These are phyloP conservation scores for Fusarium papillatum DNA, from an alignment of 2,329 filamentous ascomycete genomes.

Conservation along the genomic window DNA sequence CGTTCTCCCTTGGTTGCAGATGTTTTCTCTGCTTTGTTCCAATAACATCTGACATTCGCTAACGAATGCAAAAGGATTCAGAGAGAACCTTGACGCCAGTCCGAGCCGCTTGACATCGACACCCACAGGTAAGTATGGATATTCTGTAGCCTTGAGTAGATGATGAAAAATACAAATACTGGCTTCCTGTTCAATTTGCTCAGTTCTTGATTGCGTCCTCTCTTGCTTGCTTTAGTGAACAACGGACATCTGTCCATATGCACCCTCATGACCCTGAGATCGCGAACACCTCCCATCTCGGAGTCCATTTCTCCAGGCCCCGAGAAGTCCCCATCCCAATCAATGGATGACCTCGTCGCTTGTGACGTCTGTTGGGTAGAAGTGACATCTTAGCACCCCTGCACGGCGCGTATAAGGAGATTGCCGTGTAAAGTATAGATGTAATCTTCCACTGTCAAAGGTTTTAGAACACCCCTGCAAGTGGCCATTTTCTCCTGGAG, in stretches of 20 bases:
- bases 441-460: not conserved
- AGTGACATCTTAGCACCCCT: not conserved
- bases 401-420: slow-evolving; percentile 1
- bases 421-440: not conserved
- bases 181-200: not conserved
- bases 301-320: not conserved
- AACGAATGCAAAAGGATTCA: slow-evolving; percentile 22
- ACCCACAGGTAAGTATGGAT: not conserved
- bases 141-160: not conserved
- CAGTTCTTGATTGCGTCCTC: not conserved
- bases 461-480: not conserved
- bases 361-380: not conserved
- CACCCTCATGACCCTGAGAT: not conserved
- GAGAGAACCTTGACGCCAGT: not conserved
- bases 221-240: not conserved
- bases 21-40: slow-evolving; percentile 2
- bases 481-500: not conserved
- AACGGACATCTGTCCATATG: not conserved
- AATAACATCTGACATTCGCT: slow-evolving; percentile 13
- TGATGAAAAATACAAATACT: not conserved
- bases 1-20: slow-evolving; percentile 12
- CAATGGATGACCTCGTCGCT: not conserved
- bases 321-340: not conserved
- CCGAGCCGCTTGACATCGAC: not conserved
- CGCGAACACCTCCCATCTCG: not conserved